These are phyloP conservation scores for Mycena venus DNA, from an alignment of 768 basidiomycete species.

Conservation along the genomic window DNA sequence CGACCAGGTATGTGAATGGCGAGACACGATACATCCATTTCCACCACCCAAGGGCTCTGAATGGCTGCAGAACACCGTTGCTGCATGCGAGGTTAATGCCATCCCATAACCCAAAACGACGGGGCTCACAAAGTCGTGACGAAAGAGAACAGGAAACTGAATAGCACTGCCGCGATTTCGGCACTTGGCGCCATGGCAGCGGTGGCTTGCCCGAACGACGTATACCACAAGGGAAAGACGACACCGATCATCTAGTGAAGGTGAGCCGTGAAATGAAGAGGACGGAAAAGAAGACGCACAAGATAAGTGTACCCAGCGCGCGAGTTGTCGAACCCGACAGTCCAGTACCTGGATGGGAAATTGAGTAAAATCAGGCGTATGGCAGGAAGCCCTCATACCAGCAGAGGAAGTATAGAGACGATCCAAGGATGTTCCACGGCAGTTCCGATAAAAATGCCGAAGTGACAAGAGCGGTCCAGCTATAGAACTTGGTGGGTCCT, in stretches of 20 bases:
- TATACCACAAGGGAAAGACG: conserved; percentile 72
- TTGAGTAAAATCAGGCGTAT: background rate
- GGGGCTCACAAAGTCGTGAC: conserved; percentile 69
- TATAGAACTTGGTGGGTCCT: conserved; percentile 74
- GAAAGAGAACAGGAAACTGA: conserved; percentile 72
- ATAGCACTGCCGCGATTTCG: conserved; percentile 71
- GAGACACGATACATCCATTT: conserved; percentile 73
- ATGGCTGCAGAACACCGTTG: conserved; percentile 79
- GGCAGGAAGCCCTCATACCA: conserved; percentile 51
- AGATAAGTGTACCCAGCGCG: conserved; percentile 75
- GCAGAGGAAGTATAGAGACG: conserved; percentile 70
- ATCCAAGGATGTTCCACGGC: conserved; percentile 73
- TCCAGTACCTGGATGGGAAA: conserved; percentile 60
- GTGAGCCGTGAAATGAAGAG: background rate
- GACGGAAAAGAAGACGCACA: background rate
- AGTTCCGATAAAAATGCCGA: conserved; percentile 69
- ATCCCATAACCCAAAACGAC: background rate
- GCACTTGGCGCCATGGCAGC: conserved; percentile 73
- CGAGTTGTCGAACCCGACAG: conserved; percentile 68
- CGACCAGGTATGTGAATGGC: conserved; percentile 60
- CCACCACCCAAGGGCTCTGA: conserved; percentile 75
- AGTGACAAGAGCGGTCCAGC: conserved; percentile 70
- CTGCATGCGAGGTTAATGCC: conserved; percentile 40
- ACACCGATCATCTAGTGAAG: conserved; percentile 54
- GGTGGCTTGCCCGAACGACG: conserved; percentile 70